phyloP scores from a whole-genome alignment of 305 asterid species.

The Euphrasia arctica region DNA sequence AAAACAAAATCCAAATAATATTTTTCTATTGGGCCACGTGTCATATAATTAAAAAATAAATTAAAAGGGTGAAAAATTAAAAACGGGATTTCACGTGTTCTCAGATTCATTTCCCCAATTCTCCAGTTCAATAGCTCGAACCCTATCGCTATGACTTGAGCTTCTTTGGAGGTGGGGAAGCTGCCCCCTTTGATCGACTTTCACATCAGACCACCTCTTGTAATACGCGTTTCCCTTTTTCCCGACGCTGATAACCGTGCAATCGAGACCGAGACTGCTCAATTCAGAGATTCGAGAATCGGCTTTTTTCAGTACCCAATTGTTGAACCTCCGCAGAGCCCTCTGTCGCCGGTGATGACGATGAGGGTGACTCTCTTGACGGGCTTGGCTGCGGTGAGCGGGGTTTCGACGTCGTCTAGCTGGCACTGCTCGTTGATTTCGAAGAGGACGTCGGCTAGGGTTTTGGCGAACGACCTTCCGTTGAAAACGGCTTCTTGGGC shows the following conservation, averaged over 20 bases:
- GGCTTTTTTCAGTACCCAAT: slow-evolving; percentile 45
- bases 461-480: slow-evolving; percentile 65
- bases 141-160: too few species aligned
- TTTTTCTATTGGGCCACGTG: too few species aligned
- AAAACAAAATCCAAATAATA: too few species aligned
- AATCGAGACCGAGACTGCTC: slow-evolving; percentile 44
- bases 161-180: slow-evolving; percentile 61
- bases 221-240: slow-evolving; percentile 66
- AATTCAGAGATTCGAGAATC: slow-evolving; percentile 52
- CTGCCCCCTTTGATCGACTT: slow-evolving; percentile 52
- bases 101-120: too few species aligned
- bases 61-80: too few species aligned
- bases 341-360: slow-evolving; percentile 65
- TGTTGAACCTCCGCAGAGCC: slow-evolving; percentile 82
- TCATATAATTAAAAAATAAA: too few species aligned
- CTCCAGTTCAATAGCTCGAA: too few species aligned
- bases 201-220: slow-evolving; percentile 29
- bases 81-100: too few species aligned
- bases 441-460: slow-evolving; percentile 49
- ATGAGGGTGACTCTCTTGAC: slow-evolving; percentile 61
- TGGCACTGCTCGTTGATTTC: slow-evolving; percentile 23
- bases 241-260: slow-evolving; percentile 58
- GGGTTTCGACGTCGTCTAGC: slow-evolving; percentile 58
- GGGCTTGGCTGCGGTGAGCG: slow-evolving; percentile 59
- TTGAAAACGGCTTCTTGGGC: slow-evolving; percentile 78